Conservation (phyloP, 768 basidiomycete genomes). For the Amanita phalloides region DNA sequence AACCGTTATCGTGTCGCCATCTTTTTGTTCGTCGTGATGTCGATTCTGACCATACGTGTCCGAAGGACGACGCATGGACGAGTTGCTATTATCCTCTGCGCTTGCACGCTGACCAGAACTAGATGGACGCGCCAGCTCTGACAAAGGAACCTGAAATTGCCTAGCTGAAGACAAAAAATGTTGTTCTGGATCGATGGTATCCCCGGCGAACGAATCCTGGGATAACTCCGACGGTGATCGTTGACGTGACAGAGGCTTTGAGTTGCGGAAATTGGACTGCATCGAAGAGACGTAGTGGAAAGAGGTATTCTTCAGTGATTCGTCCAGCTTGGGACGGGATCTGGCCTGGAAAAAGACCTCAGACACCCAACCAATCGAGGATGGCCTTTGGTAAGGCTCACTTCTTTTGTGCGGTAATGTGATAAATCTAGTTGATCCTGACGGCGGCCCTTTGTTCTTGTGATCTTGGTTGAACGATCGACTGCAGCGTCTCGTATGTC, state of each 20-base stretch:
- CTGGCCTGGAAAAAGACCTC: neutral
- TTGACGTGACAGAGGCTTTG: neutral
- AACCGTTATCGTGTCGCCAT: neutral
- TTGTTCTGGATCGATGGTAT: constrained; percentile 35
- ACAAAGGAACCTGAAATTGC: constrained; percentile 47
- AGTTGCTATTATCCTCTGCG: constrained; percentile 2
- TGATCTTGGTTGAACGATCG: neutral
- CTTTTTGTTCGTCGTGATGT: neutral
- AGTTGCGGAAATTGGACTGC: neutral
- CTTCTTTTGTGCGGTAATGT: constrained; percentile 6
- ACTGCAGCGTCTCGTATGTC: neutral
- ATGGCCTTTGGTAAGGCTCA: neutral
- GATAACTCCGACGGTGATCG: constrained; percentile 21
- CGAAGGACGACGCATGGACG: neutral
- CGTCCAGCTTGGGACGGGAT: neutral
- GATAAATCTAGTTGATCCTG: constrained; percentile 7
- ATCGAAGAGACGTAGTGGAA: neutral
- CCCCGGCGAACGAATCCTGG: constrained; percentile 55
- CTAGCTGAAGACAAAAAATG: constrained; percentile 33
- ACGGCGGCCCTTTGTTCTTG: neutral
- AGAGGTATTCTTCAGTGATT: neutral
- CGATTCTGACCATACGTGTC: neutral
- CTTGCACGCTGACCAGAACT: constrained; percentile 10
- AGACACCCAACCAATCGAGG: neutral
- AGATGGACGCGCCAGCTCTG: constrained; percentile 28